Evolutionary conservation across 768 basidiomycete species (phyloP), one percentile per base, ranked within the genome.

Genomic region (Fomitopsis serialis): DNA sequence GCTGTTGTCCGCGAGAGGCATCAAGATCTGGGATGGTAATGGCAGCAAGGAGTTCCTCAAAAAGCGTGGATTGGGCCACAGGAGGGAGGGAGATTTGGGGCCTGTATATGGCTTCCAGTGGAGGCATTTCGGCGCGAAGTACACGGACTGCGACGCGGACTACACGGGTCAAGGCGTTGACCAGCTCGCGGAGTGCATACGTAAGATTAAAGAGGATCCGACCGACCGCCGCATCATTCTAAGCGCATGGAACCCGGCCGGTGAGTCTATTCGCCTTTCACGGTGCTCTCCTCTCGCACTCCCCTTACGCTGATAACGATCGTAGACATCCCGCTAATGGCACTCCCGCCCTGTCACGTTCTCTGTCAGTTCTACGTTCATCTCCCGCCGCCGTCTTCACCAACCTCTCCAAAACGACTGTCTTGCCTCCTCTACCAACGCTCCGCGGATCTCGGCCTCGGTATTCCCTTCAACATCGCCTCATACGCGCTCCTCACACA

Each of bases 351-450:
- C 0, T 99, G 97, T 70, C 97, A 98, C 71, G 88, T 98, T 84
- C 87, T 98, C 70, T 98, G 94, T 72, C 97, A 99, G 67, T 99
- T 99, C 78, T 98, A 92, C 74, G 96, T 99, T 34, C 88, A 92
- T 64, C 84, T 96, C 34, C 89, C 96, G 0, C 70, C 82, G 3
- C 58, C 76, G 0, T 61, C 70, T 13, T 62, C 75, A 17, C 76
- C 82, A 1, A 37, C 59, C 22, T 61, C 68, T 17, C 85, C 81
- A 58, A 87, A 86, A 9, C 80, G 80, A 53, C 85, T 98, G 17
- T 95, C 92, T 9, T 98, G 95, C 69, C 78, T 96, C 43, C 94
- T 98, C 93, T 98, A 87, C 74, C 96, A 98, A 65, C 90, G 97
- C 45, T 98, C 96, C 12, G 95, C 95, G 17, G 96, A 99, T 67